Conservation (phyloP, 257 asterid genomes). For the Penstemon barbatus region DNA sequence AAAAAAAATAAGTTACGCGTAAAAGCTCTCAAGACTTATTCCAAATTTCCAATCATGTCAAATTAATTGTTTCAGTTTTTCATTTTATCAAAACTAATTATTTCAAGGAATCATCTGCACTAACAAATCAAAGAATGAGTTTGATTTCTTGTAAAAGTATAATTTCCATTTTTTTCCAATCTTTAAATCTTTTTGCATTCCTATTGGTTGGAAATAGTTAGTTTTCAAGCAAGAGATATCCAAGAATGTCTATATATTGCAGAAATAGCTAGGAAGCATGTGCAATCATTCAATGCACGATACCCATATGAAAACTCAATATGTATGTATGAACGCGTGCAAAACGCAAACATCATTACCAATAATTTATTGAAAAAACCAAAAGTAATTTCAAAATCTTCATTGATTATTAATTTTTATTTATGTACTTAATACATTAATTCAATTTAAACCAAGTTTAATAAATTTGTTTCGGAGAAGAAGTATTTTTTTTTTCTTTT, state of each 20-base stretch:
- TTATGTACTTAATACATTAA: not conserved
- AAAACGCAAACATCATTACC: constrained; percentile 18
- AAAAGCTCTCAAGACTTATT: too few relatives aligned
- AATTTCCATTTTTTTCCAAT: not conserved
- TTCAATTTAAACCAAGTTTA: not conserved
- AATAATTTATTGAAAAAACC: not conserved
- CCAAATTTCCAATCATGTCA: too few relatives aligned
- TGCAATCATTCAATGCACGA: constrained; percentile 37
- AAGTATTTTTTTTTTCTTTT: not conserved
- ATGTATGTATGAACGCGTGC: not conserved
- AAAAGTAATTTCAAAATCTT: not conserved
- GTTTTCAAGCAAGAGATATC: not conserved
- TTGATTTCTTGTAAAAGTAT: not conserved
- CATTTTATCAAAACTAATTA: too few relatives aligned
- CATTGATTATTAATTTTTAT: not conserved
- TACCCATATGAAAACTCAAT: constrained; percentile 15
- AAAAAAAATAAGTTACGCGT: too few relatives aligned
- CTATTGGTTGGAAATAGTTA: constrained; percentile 23
- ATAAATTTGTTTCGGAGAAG: not conserved
- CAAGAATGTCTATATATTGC: constrained; percentile 33
- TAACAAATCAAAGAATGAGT: not conserved
- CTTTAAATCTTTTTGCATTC: constrained; percentile 28
- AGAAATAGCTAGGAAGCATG: constrained; percentile 28
- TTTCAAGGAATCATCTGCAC: too few relatives aligned
- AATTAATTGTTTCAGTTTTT: too few relatives aligned